These are phyloP conservation scores for Dichomitus squalens DNA, from an alignment of 1,284 basidiomycete species.

Conservation along the genomic window DNA sequence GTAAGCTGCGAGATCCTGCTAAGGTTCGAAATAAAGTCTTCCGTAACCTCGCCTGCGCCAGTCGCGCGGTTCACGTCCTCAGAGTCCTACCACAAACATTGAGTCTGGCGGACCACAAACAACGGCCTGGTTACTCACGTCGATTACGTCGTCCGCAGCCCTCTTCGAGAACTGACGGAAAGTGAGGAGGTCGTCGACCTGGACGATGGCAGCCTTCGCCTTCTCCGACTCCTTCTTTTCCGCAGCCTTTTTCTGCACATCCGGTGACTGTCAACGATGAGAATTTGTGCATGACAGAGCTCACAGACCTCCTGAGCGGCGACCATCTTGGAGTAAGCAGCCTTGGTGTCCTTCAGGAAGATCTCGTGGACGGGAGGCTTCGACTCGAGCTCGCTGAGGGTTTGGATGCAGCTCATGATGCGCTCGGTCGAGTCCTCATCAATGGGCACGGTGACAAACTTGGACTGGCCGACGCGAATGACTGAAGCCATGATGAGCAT, in stretches of 20 bases:
- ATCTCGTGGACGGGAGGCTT: slow-evolving; percentile 74
- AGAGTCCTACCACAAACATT: slow-evolving; percentile 62
- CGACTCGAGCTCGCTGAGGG: slow-evolving; percentile 78
- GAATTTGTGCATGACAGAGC: neutral
- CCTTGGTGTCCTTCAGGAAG: slow-evolving; percentile 92
- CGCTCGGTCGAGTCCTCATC: slow-evolving; percentile 98
- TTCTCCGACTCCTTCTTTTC: slow-evolving; percentile 88
- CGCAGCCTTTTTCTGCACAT: slow-evolving; percentile 70
- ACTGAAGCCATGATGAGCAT: slow-evolving; percentile 99
- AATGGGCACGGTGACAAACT: slow-evolving; percentile 91
- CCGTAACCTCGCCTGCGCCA: slow-evolving; percentile 80
- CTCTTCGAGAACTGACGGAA: slow-evolving; percentile 98
- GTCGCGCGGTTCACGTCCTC: slow-evolving; percentile 92
- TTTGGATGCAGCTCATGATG: slow-evolving; percentile 96
- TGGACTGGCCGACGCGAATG: slow-evolving; percentile 96
- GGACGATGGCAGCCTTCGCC: slow-evolving; percentile 73
- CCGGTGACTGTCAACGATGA: neutral
- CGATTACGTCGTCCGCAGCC: slow-evolving; percentile 75
- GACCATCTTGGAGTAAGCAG: slow-evolving; percentile 95
- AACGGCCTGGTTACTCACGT: slow-evolving; percentile 54
- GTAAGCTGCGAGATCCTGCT: slow-evolving; percentile 96
- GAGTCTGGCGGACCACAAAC: neutral
- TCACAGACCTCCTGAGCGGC: slow-evolving; percentile 80
- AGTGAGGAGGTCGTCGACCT: slow-evolving; percentile 90
- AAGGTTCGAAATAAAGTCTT: slow-evolving; percentile 97